Percentiles rank a stretch among this genome's conserved stretches.
Evolutionary conservation across 1,139 yeast genomes (phyloP).

Genomic region (Suhomyces guaymorum): DNA sequence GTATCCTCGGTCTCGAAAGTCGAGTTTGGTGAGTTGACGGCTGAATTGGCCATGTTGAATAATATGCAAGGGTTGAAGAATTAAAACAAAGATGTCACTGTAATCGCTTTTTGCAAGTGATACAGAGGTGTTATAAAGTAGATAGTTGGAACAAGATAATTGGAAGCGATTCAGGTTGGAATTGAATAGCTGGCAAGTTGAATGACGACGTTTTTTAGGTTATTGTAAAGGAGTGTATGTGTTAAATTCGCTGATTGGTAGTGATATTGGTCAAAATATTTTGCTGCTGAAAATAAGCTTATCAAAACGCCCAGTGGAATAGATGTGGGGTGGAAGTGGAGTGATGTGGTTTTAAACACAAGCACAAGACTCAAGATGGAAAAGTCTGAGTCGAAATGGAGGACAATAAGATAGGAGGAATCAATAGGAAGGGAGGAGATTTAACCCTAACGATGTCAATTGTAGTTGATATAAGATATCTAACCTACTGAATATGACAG

Average conservation of each 20-base stretch:
- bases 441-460: conserved; percentile 4
- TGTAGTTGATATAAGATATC: conserved; percentile 3
- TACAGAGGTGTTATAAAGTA: no score
- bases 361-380: not conserved
- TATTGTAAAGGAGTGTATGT: not conserved
- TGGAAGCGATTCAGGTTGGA: not conserved
- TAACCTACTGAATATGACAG: conserved; percentile 2
- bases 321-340: not conserved
- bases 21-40: conserved; percentile 22
- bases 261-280: no score
- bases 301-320: no score
- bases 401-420: no score
- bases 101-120: no score
- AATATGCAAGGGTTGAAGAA: conserved; percentile 9
- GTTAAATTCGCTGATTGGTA: not conserved
- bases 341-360: not conserved
- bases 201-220: not conserved
- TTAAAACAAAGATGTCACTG: conserved; percentile 10
- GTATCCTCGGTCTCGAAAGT: conserved; percentile 30
- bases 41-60: conserved; percentile 18
- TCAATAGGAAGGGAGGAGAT: conserved; percentile 1
- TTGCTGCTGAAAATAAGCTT: no score
- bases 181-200: no score
- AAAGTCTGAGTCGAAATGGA: no score
- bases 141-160: no score